phyloP scores from a whole-genome alignment of 129 eudicot species.

The sunflower (Helianthus annuus) region HanXRQr2.0-SUNRISE NC_035439.2:141330169-141330668 shows the following conservation, averaged over 20 bases:
- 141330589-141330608: slow-evolving; percentile 40
- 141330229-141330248: too few species aligned
- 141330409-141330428: slow-evolving; percentile 25
- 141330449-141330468: neutral
- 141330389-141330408: neutral
- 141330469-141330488: neutral
- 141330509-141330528: neutral
- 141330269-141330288: too few species aligned
- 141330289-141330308: too few species aligned
- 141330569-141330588: slow-evolving; percentile 49
- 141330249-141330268: too few species aligned
- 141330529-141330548: slow-evolving; percentile 42
- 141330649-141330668: slow-evolving; percentile 88
- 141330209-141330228: too few species aligned
- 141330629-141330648: slow-evolving; percentile 82
- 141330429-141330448: slow-evolving; percentile 1
- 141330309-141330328: too few species aligned
- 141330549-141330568: slow-evolving; percentile 51
- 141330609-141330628: slow-evolving; percentile 87
- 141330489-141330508: slow-evolving; percentile 5
- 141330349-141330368: neutral
- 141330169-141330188: too few species aligned
- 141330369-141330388: neutral
- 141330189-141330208: too few species aligned
- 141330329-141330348: too few species aligned